phyloP scores from a whole-genome alignment of 192 early-diverging fungal species.

The Coemansia sp. region DNA sequence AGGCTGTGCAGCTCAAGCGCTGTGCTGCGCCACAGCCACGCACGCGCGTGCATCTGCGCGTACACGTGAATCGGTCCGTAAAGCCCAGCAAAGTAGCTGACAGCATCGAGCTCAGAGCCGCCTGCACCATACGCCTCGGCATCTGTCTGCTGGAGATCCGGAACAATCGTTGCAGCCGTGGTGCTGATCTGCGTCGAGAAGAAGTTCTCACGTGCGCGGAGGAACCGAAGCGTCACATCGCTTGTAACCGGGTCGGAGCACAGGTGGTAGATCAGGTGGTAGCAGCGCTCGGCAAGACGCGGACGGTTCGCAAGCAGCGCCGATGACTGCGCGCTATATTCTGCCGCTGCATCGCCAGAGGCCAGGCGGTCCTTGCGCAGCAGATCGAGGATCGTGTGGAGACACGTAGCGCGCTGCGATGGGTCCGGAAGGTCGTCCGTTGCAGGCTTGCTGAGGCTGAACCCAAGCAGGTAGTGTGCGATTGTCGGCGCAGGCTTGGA shows the following conservation, averaged over 20 bases:
- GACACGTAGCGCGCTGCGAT: constrained; percentile 53
- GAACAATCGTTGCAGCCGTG: constrained; percentile 23
- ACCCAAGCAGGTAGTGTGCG: constrained; percentile 91
- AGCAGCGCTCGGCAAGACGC: constrained; percentile 82
- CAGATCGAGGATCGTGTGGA: constrained; percentile 67
- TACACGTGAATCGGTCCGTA: constrained; percentile 27
- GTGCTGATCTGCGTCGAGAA: constrained; percentile 64
- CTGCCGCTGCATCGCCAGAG: constrained; percentile 48
- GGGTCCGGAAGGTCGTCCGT: constrained; percentile 46
- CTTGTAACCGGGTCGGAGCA: constrained; percentile 71
- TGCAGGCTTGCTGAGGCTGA: constrained; percentile 55
- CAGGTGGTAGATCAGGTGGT: constrained; percentile 80
- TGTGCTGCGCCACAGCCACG: constrained; percentile 86
- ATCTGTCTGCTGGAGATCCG: constrained; percentile 22
- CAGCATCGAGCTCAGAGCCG: constrained; percentile 8
- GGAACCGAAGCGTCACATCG: constrained; percentile 69
- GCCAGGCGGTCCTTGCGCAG: constrained; percentile 54
- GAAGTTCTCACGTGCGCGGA: constrained; percentile 79
- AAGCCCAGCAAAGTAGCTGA: constrained; percentile 4
- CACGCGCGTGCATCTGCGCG: constrained; percentile 75
- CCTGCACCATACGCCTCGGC: neutral
- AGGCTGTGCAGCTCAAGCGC: constrained; percentile 86
- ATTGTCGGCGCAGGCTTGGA: constrained; percentile 66
- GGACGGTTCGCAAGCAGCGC: constrained; percentile 70
- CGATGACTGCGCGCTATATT: constrained; percentile 4